phyloP scores from a whole-genome alignment of 345 rosid species.

The Punica granatum region DNA sequence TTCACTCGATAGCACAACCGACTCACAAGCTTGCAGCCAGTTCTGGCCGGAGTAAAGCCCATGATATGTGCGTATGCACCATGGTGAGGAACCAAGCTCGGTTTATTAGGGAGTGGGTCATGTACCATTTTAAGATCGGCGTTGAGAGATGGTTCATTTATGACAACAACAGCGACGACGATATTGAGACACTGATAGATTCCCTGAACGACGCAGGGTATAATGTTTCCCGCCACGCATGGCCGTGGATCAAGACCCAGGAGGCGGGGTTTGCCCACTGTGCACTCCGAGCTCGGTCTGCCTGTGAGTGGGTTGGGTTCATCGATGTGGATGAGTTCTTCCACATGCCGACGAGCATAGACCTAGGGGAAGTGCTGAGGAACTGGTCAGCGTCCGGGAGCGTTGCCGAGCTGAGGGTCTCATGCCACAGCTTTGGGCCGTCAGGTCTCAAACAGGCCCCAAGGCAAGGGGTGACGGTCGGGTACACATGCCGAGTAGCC shows the following conservation, averaged over 20 bases:
- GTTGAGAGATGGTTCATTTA: slow-evolving; percentile 73
- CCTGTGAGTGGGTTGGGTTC: slow-evolving; percentile 79
- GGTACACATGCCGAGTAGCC: slow-evolving; percentile 62
- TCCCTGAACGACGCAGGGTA: slow-evolving; percentile 21
- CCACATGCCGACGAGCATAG: slow-evolving; percentile 36
- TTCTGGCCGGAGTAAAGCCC: slow-evolving; percentile 15
- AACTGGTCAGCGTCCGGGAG: slow-evolving; percentile 18
- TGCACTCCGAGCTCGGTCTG: slow-evolving; percentile 48
- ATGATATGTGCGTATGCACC: slow-evolving; percentile 65
- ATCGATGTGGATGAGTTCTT: slow-evolving; percentile 77
- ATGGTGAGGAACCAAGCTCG: slow-evolving; percentile 71
- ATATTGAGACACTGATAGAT: slow-evolving; percentile 27
- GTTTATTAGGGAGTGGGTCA: slow-evolving; percentile 71
- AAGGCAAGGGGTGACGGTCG: slow-evolving; percentile 37
- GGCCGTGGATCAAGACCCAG: slow-evolving; percentile 96
- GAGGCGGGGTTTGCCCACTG: slow-evolving; percentile 89
- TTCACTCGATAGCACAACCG: slow-evolving; percentile 54
- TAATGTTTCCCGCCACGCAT: slow-evolving; percentile 45
- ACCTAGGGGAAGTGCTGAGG: slow-evolving; percentile 23
- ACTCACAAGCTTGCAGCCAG: slow-evolving; percentile 5
- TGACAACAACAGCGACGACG: slow-evolving; percentile 84
- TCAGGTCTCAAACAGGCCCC: slow-evolving; percentile 50
- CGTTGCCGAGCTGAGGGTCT: slow-evolving; percentile 46
- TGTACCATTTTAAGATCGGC: slow-evolving; percentile 66
- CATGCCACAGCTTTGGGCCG: slow-evolving; percentile 73